phyloP scores from a whole-genome alignment of 371 early-diverging fungal genomes.

The Mortierella sp. region DNA sequence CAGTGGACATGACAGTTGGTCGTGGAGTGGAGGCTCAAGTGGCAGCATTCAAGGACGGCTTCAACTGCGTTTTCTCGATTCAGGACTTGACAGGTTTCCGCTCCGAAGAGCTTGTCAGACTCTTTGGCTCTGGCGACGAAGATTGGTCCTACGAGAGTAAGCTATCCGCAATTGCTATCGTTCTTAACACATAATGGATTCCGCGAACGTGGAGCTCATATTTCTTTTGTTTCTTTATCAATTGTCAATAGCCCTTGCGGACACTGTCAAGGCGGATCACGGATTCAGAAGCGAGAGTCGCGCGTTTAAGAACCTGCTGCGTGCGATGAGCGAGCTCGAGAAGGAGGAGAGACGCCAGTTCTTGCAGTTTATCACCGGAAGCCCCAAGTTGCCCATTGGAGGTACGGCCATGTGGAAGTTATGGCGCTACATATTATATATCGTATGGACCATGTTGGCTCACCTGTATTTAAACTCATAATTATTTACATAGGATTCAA shows the following conservation, averaged over 20 bases:
- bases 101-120: conserved; percentile 75
- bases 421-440: neutral
- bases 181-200: neutral
- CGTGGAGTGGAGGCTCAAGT: conserved; percentile 83
- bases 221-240: conserved; percentile 13
- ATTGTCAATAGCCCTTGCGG: conserved; percentile 67
- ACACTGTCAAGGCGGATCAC: conserved; percentile 88
- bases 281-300: conserved; percentile 85
- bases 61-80: conserved; percentile 82
- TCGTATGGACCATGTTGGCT: neutral
- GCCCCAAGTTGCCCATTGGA: conserved; percentile 92
- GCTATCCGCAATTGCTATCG: conserved; percentile 15
- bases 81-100: conserved; percentile 77
- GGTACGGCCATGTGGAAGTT: conserved; percentile 37
- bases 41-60: conserved; percentile 85
- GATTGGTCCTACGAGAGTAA: conserved; percentile 86
- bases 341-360: conserved; percentile 81
- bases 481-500: conserved; percentile 74
- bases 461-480: neutral
- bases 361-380: conserved; percentile 92
- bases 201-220: neutral
- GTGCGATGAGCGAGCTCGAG: conserved; percentile 76
- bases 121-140: conserved; percentile 79
- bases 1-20: conserved; percentile 78
- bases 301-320: conserved; percentile 74